Percentiles rank a stretch among this genome's conserved stretches.
These are phyloP conservation scores for Leptodermis oblonga DNA, from an alignment of 257 asterid genomes.

Conservation along the genomic window DNA sequence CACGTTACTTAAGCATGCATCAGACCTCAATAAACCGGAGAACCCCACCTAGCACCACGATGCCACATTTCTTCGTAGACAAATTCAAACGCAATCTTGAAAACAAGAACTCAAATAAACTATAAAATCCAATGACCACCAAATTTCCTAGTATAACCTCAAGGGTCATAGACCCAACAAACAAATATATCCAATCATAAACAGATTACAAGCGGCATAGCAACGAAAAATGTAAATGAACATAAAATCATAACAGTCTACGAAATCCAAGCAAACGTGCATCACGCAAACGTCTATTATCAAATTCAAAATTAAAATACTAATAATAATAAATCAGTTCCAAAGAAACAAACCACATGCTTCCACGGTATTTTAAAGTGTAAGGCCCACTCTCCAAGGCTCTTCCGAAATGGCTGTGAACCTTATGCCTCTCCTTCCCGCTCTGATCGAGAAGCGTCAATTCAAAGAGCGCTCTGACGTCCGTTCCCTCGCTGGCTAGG, in stretches of 20 bases:
- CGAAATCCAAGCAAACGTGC: not conserved
- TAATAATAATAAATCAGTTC: not conserved
- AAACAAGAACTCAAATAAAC: not conserved
- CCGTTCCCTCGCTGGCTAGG: slow-evolving; percentile 79
- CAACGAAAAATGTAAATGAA: not conserved
- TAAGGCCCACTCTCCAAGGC: slow-evolving; percentile 94
- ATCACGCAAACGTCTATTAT: not conserved
- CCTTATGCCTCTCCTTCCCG: slow-evolving; percentile 88
- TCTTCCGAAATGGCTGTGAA: slow-evolving; percentile 94
- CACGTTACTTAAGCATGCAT: not conserved
- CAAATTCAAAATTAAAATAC: too few relatives aligned
- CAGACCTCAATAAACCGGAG: not conserved
- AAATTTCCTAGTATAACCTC: not conserved
- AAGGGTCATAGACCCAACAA: not conserved
- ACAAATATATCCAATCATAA: not conserved
- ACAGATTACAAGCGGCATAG: not conserved
- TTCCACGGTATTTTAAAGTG: slow-evolving; percentile 82
- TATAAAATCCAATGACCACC: not conserved
- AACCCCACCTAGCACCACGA: not conserved
- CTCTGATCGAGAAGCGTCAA: slow-evolving; percentile 85
- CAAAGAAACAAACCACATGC: slow-evolving; percentile 77
- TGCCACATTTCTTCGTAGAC: not conserved
- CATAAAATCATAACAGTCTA: not conserved
- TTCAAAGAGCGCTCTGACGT: slow-evolving; percentile 90
- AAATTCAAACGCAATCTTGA: not conserved